Conservation (phyloP, 768 basidiomycete species). For the Lyophyllum atratum region DNA sequence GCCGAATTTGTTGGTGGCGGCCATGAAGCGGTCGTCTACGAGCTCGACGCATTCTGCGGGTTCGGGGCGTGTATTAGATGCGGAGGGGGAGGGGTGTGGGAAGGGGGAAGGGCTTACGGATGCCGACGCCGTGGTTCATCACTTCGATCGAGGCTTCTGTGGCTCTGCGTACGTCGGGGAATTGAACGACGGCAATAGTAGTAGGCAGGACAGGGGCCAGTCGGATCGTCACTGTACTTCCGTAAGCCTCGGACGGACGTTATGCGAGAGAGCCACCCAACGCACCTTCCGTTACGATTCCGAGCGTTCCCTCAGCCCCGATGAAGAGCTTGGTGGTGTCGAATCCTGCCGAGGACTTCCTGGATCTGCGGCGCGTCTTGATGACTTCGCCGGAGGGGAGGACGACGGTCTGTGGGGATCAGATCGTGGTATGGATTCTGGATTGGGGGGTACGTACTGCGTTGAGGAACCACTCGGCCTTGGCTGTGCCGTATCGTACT, state of each 20-base stretch:
- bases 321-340: slow-evolving; percentile 86
- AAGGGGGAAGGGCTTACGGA: slow-evolving; percentile 53
- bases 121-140: slow-evolving; percentile 68
- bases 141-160: slow-evolving; percentile 76
- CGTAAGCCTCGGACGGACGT: background rate
- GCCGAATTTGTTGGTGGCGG: slow-evolving; percentile 57
- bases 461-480: slow-evolving; percentile 90
- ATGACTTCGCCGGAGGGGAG: slow-evolving; percentile 89
- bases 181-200: slow-evolving; percentile 80
- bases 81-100: background rate
- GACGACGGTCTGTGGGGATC: slow-evolving; percentile 70
- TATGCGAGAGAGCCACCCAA: background rate
- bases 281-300: slow-evolving; percentile 84
- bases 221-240: slow-evolving; percentile 65
- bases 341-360: slow-evolving; percentile 89
- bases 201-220: slow-evolving; percentile 83
- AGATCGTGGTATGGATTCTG: background rate
- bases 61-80: too few species aligned
- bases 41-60: slow-evolving; percentile 82
- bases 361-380: slow-evolving; percentile 76
- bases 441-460: slow-evolving; percentile 44
- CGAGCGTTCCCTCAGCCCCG: slow-evolving; percentile 78
- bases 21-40: slow-evolving; percentile 72
- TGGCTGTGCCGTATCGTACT: slow-evolving; percentile 86
- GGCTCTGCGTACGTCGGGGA: slow-evolving; percentile 73